Conservation (phyloP, 2,329 filamentous ascomycete genomes). For the Epichloe brachyelytri region DNA sequence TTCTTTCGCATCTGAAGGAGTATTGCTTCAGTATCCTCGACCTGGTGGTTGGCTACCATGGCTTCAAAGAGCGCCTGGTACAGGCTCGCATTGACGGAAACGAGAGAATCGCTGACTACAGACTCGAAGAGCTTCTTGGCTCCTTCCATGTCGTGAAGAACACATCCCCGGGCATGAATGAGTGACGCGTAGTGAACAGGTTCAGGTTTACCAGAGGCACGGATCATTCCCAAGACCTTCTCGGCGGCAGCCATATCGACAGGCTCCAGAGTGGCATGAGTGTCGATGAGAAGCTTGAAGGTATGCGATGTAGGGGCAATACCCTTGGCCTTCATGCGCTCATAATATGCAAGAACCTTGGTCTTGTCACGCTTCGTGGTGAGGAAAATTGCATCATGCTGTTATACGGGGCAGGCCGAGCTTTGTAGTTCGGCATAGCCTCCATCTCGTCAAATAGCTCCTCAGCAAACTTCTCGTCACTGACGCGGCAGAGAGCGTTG, state of each 20-base stretch:
- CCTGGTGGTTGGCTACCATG: conserved; percentile 88
- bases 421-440: conserved; percentile 96
- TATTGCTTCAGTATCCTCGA: conserved; percentile 60
- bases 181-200: conserved; percentile 92
- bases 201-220: conserved; percentile 64
- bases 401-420: conserved; percentile 93
- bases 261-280: conserved; percentile 85
- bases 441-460: conserved; percentile 99
- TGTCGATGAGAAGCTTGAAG: conserved; percentile 93
- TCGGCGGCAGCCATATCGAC: conserved; percentile 81
- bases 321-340: conserved; percentile 77
- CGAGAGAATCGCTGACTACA: conserved; percentile 53
- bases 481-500: conserved; percentile 92
- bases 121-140: conserved; percentile 73
- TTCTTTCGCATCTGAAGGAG: conserved; percentile 62
- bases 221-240: conserved; percentile 67
- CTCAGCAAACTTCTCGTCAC: conserved; percentile 93
- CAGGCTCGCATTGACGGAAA: conserved; percentile 68
- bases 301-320: conserved; percentile 92
- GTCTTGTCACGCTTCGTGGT: conserved; percentile 91
- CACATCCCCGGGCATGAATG: conserved; percentile 91
- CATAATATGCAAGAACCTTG: conserved; percentile 90
- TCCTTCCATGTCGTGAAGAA: conserved; percentile 78
- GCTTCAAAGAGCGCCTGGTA: conserved; percentile 96
- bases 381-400: conserved; percentile 99